Evolutionary conservation across 2,329 filamentous ascomycete genomes (phyloP).

Genomic region (Aspergillus sp.): DNA sequence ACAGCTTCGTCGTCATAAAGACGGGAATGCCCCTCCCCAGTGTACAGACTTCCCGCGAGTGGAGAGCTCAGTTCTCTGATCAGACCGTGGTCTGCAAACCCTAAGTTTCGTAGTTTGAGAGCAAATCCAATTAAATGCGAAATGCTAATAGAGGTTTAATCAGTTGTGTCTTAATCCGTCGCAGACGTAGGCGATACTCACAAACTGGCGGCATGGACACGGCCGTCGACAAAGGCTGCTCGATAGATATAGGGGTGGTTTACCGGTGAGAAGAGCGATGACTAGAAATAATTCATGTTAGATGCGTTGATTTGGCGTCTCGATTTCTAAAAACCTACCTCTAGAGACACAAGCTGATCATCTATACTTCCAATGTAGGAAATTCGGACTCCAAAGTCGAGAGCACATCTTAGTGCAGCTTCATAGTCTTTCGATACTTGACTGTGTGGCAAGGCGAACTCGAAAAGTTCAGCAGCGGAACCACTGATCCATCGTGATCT

Average conservation of each 20-base stretch:
- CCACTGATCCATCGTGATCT: constrained; percentile 83
- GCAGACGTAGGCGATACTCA: constrained; percentile 24
- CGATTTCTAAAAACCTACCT: constrained; percentile 45
- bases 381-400: constrained; percentile 72
- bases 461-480: constrained; percentile 87
- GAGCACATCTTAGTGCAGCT: constrained; percentile 61
- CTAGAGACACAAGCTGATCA: constrained; percentile 88
- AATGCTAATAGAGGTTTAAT: constrained; percentile 43
- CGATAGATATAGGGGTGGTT: constrained; percentile 89
- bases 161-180: neutral
- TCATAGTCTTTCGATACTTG: constrained; percentile 75
- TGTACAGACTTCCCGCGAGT: constrained; percentile 82
- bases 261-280: constrained; percentile 75
- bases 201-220: constrained; percentile 88
- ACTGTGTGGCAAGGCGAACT: constrained; percentile 77
- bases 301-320: neutral
- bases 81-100: constrained; percentile 84
- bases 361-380: constrained; percentile 92
- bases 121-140: constrained; percentile 88
- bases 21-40: constrained; percentile 84
- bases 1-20: constrained; percentile 84
- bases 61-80: constrained; percentile 83
- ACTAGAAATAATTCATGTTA: constrained; percentile 39
- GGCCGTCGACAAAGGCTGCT: constrained; percentile 90
- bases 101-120: constrained; percentile 86